Conservation (phyloP, 2,329 filamentous ascomycete species). For the Aspergillus udagawae region DNA sequence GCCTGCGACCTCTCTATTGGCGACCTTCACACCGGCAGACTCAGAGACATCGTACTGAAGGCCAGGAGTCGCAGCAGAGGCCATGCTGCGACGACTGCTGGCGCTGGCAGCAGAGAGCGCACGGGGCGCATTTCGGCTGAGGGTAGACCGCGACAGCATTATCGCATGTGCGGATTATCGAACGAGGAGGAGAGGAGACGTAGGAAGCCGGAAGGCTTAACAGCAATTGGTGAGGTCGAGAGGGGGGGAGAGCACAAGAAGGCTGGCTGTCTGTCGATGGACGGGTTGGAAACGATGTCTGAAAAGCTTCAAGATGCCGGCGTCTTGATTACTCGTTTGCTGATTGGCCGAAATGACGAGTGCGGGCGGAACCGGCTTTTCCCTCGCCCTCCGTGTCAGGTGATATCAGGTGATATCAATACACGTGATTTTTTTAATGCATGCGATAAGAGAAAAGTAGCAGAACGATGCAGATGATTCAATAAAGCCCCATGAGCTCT, state of each 20-base stretch:
- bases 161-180: slow-evolving; percentile 51
- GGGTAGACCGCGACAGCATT: slow-evolving; percentile 66
- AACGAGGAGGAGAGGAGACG: slow-evolving; percentile 39
- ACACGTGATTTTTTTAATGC: slow-evolving; percentile 14
- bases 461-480: not conserved
- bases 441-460: slow-evolving; percentile 10
- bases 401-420: slow-evolving; percentile 19
- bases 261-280: slow-evolving; percentile 27
- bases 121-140: slow-evolving; percentile 61
- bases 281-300: slow-evolving; percentile 28
- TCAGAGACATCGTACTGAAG: slow-evolving; percentile 86
- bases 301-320: slow-evolving; percentile 43
- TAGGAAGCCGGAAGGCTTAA: slow-evolving; percentile 36
- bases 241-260: slow-evolving; percentile 23
- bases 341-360: slow-evolving; percentile 40
- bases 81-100: slow-evolving; percentile 58
- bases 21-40: slow-evolving; percentile 84
- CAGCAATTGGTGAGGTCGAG: slow-evolving; percentile 31
- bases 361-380: slow-evolving; percentile 36
- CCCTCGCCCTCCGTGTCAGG: slow-evolving; percentile 19
- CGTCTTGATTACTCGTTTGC: slow-evolving; percentile 32
- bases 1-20: slow-evolving; percentile 81
- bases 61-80: slow-evolving; percentile 64
- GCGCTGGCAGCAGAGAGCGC: slow-evolving; percentile 53
- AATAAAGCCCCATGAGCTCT: not conserved